These are phyloP conservation scores for Polyporus tsugae DNA, from an alignment of 1,284 basidiomycete genomes.

Conservation along the genomic window DNA sequence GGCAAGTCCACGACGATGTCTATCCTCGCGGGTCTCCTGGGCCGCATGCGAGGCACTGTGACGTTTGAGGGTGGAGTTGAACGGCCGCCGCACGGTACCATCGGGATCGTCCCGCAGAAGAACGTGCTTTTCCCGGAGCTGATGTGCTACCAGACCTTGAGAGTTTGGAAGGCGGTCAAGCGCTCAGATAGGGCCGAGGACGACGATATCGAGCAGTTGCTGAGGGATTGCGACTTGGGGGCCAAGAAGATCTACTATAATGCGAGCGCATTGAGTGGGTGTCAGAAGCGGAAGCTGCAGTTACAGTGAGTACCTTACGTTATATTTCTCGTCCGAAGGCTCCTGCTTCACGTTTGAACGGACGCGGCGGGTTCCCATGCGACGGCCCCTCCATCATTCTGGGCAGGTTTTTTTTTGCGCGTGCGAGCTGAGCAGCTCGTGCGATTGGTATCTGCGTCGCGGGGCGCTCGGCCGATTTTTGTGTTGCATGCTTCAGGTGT, in stretches of 20 bases:
- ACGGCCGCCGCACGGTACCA: conserved; percentile 62
- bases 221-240: conserved; percentile 77
- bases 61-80: conserved; percentile 65
- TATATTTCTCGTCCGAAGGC: no score
- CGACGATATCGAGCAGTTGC: conserved; percentile 67
- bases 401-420: no score
- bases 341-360: no score
- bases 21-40: conserved; percentile 69
- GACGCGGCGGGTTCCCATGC: no score
- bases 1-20: conserved; percentile 81
- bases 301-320: conserved; percentile 40
- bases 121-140: conserved; percentile 85
- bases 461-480: no score
- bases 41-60: conserved; percentile 67
- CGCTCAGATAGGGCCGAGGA: conserved; percentile 53
- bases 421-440: no score
- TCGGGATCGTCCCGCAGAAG: conserved; percentile 86
- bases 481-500: no score
- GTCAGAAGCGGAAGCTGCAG: conserved; percentile 85
- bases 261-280: conserved; percentile 74
- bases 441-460: no score
- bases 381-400: no score
- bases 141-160: conserved; percentile 76
- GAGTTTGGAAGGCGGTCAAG: conserved; percentile 80
- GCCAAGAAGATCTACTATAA: conserved; percentile 72